Evolutionary conservation across 2,329 filamentous ascomycete genomes (phyloP), one percentile per base, ranked within the genome.

Genomic region (Diaporthe australafricana): DNA sequence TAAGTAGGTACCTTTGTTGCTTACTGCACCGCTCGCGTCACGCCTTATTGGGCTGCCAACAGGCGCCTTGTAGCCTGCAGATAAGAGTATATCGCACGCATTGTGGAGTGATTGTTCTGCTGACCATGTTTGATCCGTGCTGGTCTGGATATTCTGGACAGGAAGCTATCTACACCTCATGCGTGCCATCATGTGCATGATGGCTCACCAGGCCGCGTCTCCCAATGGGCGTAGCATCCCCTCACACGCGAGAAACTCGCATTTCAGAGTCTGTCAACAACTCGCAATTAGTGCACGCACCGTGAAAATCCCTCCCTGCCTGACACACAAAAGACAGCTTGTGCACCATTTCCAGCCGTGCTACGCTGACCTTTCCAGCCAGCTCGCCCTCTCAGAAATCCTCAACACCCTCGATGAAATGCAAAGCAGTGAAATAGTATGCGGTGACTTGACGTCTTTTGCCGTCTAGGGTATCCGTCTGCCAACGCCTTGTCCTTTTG

Each of bases 391-490:
- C 40, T 22, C 20, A 7, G 35, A 63, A 5, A 17, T 25, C 40
- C 40, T 45, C 27, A 7, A 50, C 45, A 30, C 60, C 27, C 25
- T 20, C 7, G 7, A 22, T 6, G 27, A 48, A 63, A 38, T 30
- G 12, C 30, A 60, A 60, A 50, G 25, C 53, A 69, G 12, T 20
- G 35, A n/a, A 50, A n/a, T 25, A 35, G 25, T 27, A 38, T 63
- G 60, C 60, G 42, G 20, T 38, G 62, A 57, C 69, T 50, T 57
- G 42, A 48, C 56, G 70, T 52, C 70, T 63, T 63, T 47, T 67
- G 32, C 52, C 32, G 38, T 72, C 57, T 72, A 65, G 45, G 67
- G 67, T 69, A 70, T 65, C 57, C 60, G 32, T 60, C 57, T 45
- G n/a, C 42, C 50, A 70, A 72, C 71, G 71, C 71, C 67, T 8